Evolutionary conservation across 257 asterid genomes (phyloP).

Genomic region (Anisodus tanguticus): DNA sequence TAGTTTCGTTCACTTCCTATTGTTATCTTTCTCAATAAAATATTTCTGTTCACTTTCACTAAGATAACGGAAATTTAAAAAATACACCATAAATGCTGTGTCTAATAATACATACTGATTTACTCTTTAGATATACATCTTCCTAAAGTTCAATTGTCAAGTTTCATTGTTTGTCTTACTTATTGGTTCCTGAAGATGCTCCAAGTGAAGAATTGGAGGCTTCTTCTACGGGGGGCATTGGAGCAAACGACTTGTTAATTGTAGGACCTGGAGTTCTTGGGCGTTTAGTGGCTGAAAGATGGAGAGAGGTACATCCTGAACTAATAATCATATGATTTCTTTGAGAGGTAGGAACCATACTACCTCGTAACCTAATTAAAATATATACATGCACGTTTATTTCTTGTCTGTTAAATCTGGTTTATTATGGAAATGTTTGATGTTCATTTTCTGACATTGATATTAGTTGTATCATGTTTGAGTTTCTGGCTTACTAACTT

Average conservation of each 20-base stretch:
- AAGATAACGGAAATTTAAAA: background rate
- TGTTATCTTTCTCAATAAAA: background rate
- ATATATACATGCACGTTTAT: slow-evolving; percentile 7
- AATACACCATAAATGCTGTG: background rate
- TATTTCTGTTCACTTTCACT: background rate
- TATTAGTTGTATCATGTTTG: background rate
- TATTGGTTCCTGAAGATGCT: slow-evolving; percentile 51
- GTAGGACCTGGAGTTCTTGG: slow-evolving; percentile 99
- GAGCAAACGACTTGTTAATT: slow-evolving; percentile 79
- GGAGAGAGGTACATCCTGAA: slow-evolving; percentile 70
- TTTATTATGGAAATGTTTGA: background rate
- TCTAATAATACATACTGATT: background rate
- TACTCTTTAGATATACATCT: background rate
- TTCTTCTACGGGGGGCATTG: slow-evolving; percentile 56
- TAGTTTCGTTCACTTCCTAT: background rate
- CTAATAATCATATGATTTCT: slow-evolving; percentile 19
- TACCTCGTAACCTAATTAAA: background rate
- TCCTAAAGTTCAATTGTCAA: background rate
- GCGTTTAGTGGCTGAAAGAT: slow-evolving; percentile 85
- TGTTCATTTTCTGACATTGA: background rate
- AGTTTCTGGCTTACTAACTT: slow-evolving; percentile 1
- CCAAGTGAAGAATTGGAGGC: slow-evolving; percentile 53
- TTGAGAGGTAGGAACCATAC: slow-evolving; percentile 17
- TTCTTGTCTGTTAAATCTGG: slow-evolving; percentile 14
- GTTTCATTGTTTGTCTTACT: background rate